A percentile compares a stretch with the other conserved stretches of the same genome.
Evolutionary conservation across 768 basidiomycete genomes (phyloP).

Genomic region (Tylopilus plumbeoviolaceoides): DNA sequence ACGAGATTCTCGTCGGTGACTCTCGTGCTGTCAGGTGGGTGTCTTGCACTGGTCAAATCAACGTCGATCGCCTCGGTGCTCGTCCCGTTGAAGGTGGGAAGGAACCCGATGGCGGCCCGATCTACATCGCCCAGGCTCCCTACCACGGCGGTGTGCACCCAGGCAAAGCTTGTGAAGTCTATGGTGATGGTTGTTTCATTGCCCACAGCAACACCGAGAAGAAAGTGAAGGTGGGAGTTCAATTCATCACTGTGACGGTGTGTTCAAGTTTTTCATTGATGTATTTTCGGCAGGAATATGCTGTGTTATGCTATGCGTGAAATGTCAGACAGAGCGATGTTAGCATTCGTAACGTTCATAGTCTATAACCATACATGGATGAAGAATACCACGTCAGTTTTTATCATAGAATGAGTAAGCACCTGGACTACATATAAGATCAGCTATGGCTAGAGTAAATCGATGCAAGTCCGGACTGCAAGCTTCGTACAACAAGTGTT

Average conservation of each 20-base stretch:
- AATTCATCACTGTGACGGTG: not conserved
- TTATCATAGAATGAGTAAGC: no score
- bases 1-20: slow-evolving; percentile 71
- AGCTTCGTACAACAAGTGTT: not conserved
- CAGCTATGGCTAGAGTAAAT: not conserved
- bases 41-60: slow-evolving; percentile 40
- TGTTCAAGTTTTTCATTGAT: not conserved
- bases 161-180: slow-evolving; percentile 57
- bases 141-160: slow-evolving; percentile 51
- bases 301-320: slow-evolving; percentile 37
- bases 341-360: not conserved
- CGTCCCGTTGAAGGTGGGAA: slow-evolving; percentile 64
- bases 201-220: slow-evolving; percentile 51
- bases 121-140: slow-evolving; percentile 59
- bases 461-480: not conserved
- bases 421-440: not conserved
- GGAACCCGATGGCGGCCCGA: slow-evolving; percentile 55
- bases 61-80: slow-evolving; percentile 40
- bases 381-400: no score
- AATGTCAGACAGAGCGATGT: not conserved
- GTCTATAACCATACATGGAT: slow-evolving; percentile 10
- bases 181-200: slow-evolving; percentile 54
- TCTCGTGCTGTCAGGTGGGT: slow-evolving; percentile 58
- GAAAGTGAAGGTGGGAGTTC: slow-evolving; percentile 40
- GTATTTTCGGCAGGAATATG: slow-evolving; percentile 33